Base-by-base conservation (phyloP, 179 eudicot genomes). In the Amaranthus tricolor region DNA sequence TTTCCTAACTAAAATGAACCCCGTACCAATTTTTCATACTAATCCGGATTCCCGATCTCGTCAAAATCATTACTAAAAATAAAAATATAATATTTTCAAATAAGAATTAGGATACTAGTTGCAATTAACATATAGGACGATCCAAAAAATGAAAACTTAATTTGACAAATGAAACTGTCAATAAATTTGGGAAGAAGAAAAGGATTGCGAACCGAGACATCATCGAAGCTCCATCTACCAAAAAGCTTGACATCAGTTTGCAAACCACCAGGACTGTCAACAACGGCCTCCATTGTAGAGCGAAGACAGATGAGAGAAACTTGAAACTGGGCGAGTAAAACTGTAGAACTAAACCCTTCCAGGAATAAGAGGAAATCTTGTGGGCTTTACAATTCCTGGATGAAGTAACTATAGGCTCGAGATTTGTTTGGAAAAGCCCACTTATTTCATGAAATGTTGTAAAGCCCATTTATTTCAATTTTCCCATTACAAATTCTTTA, bases 231-330 rank as follows among this genome's bases (percentile, higher is more conserved):
- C 72, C 72, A 69, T 14, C 61, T 5, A 13, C 60, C 72, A 49
- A 69, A 69, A 9, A 69, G 72, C 59, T 69, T 69, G 72, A 69
- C 72, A 3, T 69, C 72, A 15, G 52, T 68, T 10, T 31, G 61
- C 61, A 9, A 69, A 1, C 21, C 8, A 53, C 53, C 72, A 40
- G 72, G 2, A 9, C 60, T 15, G 0, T 53, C 72, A 9, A 69
- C 61, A 1, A 7, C 72, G 12, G 60, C 72, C 21, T 61, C 72
- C 72, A 69, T 69, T 11, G 61, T 15, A 14, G 4, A 19, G 53
- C 7, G 19, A 56, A 67, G 31, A 13, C 21, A 8, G 58, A 69
- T 7, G 45, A 24, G 50, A 52, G 72, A 31, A 24, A 24, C 21
- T 13, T 6, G 45, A n/a, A 13, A 24, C 47, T 12, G 66, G 44